These are phyloP conservation scores for Aspergillus fijiensis DNA, from an alignment of 2,329 filamentous ascomycete genomes.

Conservation along the genomic window DNA sequence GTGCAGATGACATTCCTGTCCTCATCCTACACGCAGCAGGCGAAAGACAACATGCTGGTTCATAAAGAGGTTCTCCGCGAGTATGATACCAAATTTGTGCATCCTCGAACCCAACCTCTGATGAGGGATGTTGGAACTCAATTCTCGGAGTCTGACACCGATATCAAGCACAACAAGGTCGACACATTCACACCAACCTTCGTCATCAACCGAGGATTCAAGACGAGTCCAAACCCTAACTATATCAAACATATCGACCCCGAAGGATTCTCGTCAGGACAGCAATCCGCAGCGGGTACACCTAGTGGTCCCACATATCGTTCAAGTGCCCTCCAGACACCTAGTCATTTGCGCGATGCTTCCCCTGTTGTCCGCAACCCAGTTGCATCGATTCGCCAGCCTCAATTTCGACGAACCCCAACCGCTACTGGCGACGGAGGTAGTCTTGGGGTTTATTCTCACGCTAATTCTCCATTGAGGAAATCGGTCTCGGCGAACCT, in stretches of 20 bases:
- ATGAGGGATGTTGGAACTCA: conserved; percentile 80
- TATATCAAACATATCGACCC: conserved; percentile 73
- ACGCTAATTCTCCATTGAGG: conserved; percentile 78
- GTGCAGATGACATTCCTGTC: conserved; percentile 73
- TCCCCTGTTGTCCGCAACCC: conserved; percentile 45
- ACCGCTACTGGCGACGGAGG: conserved; percentile 63
- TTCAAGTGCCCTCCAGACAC: conserved; percentile 38
- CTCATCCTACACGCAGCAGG: conserved; percentile 75
- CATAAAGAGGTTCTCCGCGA: conserved; percentile 92
- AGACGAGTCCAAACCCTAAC: conserved; percentile 78
- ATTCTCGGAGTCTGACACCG: conserved; percentile 53
- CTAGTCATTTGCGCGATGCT: conserved; percentile 49
- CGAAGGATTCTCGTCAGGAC: conserved; percentile 49
- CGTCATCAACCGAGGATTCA: conserved; percentile 71
- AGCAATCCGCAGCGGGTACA: conserved; percentile 44
- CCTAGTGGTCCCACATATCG: conserved; percentile 41
- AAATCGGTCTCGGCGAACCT: conserved; percentile 67
- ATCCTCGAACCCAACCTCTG: conserved; percentile 78
- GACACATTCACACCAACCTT: conserved; percentile 63
- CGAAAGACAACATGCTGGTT: conserved; percentile 78
- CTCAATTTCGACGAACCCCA: conserved; percentile 51
- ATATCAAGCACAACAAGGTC: conserved; percentile 53
- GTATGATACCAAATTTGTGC: conserved; percentile 94
- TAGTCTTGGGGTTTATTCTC: conserved; percentile 74
- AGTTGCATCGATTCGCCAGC: conserved; percentile 52